Conservation (phyloP, 345 rosid species). For the Schrenkiella parvula region DNA sequence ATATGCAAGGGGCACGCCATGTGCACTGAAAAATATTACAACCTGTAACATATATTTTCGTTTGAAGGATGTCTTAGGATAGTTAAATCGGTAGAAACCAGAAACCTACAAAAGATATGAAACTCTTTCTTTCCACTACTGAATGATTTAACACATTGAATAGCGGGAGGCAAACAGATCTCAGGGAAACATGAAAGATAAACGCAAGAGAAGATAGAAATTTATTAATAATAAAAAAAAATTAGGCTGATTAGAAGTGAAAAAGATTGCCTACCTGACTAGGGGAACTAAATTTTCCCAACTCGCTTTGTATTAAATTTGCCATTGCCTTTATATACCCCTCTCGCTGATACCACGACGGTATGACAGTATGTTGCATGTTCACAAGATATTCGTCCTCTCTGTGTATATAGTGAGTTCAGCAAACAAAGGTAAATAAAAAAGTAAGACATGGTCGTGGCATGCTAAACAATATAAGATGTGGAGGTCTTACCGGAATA, state of each 20-base stretch:
- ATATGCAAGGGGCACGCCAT: constrained; percentile 98
- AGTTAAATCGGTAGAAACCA: neutral
- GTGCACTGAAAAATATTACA: constrained; percentile 97
- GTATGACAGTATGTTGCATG: constrained; percentile 99
- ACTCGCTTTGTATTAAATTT: constrained; percentile 71
- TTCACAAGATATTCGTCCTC: constrained; percentile 96
- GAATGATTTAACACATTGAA: neutral
- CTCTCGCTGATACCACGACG: constrained; percentile 99
- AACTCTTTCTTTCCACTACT: neutral
- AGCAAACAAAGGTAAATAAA: constrained; percentile 19
- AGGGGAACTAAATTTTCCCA: constrained; percentile 58
- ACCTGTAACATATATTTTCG: constrained; percentile 52
- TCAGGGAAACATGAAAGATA: neutral
- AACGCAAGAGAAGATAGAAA: neutral
- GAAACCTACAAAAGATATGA: neutral
- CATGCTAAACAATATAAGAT: constrained; percentile 12
- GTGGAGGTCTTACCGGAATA: constrained; percentile 62
- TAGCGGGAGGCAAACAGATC: neutral
- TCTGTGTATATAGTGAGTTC: constrained; percentile 40
- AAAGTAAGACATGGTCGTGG: constrained; percentile 2
- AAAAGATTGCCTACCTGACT: constrained; percentile 49
- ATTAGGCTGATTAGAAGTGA: neutral
- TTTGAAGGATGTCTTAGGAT: constrained; percentile 26
- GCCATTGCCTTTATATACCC: constrained; percentile 93
- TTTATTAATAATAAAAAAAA: neutral